Conservation (phyloP, 2,329 filamentous ascomycete species). For the Thermomyces lanuginosus region DNA sequence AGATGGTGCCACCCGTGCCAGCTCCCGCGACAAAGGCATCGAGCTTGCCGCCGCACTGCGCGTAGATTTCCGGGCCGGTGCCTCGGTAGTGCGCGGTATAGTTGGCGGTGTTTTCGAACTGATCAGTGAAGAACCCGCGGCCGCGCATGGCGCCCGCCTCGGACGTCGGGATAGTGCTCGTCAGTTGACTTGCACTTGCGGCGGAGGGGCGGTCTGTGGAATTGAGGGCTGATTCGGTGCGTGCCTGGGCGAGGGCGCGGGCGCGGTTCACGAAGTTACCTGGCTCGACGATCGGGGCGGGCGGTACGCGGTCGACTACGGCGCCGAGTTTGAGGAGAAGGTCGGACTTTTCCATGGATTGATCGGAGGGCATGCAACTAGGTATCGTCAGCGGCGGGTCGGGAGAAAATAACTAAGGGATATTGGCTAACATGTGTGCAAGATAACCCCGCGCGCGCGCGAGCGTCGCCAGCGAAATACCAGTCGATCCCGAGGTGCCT, state of each 20-base stretch:
- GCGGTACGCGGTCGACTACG: conserved; percentile 75
- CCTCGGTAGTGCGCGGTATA: conserved; percentile 65
- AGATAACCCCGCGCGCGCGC: conserved; percentile 77
- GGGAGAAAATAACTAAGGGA: conserved; percentile 2
- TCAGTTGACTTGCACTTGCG: conserved; percentile 4
- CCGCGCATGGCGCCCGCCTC: conserved; percentile 36
- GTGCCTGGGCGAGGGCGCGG: conserved; percentile 55
- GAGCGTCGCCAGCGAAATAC: conserved; percentile 82
- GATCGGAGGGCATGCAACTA: conserved; percentile 83
- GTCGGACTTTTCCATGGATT: conserved; percentile 73
- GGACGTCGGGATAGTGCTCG: conserved; percentile 9
- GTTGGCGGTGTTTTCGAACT: conserved; percentile 86
- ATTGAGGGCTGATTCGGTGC: conserved; percentile 35
- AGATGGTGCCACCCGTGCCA: conserved; percentile 85
- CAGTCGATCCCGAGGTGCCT: conserved; percentile 89
- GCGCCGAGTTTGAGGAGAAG: conserved; percentile 81
- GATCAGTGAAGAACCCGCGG: conserved; percentile 82
- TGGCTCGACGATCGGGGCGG: conserved; percentile 84
- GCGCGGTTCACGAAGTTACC: conserved; percentile 92
- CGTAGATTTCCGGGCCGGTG: conserved; percentile 80
- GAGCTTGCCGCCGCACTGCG: conserved; percentile 55
- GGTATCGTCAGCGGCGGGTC: background rate
- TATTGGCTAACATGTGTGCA: conserved; percentile 55
- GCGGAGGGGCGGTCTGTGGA: conserved; percentile 6
- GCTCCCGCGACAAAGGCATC: conserved; percentile 88